These are phyloP conservation scores for Nakazawaea ernobii DNA, from an alignment of 805 yeast genomes.

Conservation along the genomic window DNA sequence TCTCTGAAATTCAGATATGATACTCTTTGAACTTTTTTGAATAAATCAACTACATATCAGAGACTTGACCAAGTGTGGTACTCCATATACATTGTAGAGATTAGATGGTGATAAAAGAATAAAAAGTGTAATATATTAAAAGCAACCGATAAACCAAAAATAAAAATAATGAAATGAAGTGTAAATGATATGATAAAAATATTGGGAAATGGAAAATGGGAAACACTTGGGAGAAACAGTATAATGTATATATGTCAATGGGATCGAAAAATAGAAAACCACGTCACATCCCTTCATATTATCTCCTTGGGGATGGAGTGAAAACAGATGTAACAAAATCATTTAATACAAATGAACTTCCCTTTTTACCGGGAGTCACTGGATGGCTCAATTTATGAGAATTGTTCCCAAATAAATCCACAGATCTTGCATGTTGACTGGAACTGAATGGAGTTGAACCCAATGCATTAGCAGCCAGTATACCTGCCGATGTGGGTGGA, in stretches of 20 bases:
- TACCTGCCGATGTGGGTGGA: constrained; percentile 12
- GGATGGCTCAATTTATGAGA: constrained; percentile 5
- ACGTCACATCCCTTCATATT: neutral
- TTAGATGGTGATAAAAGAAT: no score
- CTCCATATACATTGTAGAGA: no score
- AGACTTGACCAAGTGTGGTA: no score
- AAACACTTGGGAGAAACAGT: neutral
- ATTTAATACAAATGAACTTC: constrained; percentile 36
- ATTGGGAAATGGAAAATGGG: neutral
- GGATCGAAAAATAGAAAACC: neutral
- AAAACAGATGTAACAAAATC: constrained; percentile 39
- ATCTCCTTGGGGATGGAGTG: constrained; percentile 34
- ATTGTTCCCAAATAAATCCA: constrained; percentile 2
- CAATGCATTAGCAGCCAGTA: constrained; percentile 10
- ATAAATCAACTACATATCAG: no score
- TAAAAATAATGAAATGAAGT: neutral
- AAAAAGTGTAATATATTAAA: neutral
- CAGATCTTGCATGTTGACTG: constrained; percentile 4
- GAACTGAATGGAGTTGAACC: constrained; percentile 10
- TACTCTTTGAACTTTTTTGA: no score
- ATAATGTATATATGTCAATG: no score
- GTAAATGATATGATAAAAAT: neutral
- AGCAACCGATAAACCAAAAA: neutral
- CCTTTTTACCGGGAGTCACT: constrained; percentile 10
- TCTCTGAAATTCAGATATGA: no score